phyloP scores from a whole-genome alignment of 1,284 basidiomycete genomes.

The Ganoderma resinaceum region DNA sequence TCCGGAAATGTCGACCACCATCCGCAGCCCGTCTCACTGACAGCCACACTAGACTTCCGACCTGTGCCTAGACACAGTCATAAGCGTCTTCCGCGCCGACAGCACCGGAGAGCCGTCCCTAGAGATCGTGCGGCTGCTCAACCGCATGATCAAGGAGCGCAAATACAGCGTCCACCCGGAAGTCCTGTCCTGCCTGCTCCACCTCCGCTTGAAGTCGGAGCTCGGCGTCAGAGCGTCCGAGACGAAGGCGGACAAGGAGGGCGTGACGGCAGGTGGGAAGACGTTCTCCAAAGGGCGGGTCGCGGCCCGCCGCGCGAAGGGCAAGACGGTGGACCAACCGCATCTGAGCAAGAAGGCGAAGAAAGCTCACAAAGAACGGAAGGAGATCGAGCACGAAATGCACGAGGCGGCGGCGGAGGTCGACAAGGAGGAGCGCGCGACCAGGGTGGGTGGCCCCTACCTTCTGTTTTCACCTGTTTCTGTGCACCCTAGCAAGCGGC shows the following conservation, averaged over 20 bases:
- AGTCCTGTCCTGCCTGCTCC: constrained; percentile 85
- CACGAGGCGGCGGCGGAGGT: constrained; percentile 95
- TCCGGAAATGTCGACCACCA: background rate
- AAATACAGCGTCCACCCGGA: constrained; percentile 91
- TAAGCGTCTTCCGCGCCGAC: constrained; percentile 85
- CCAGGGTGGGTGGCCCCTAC: constrained; percentile 58
- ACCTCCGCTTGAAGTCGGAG: constrained; percentile 90
- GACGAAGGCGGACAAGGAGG: constrained; percentile 65
- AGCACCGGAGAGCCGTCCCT: constrained; percentile 82
- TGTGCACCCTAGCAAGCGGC: constrained; percentile 11
- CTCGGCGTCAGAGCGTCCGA: constrained; percentile 82
- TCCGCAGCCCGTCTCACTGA: constrained; percentile 13
- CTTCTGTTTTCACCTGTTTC: constrained; percentile 32
- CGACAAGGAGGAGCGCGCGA: constrained; percentile 89
- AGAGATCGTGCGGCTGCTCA: constrained; percentile 90
- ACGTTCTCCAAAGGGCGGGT: constrained; percentile 56
- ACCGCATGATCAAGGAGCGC: constrained; percentile 96
- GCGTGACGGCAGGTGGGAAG: constrained; percentile 38
- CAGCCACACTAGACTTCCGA: constrained; percentile 67
- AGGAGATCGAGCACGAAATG: constrained; percentile 89
- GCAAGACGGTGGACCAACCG: constrained; percentile 67
- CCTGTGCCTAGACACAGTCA: constrained; percentile 82
- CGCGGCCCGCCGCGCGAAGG: constrained; percentile 57
- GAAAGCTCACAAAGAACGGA: constrained; percentile 82
- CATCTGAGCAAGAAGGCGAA: constrained; percentile 89